Conservation (phyloP, 169 alveolate species). For the Cyclospora cayetanensis region DNA sequence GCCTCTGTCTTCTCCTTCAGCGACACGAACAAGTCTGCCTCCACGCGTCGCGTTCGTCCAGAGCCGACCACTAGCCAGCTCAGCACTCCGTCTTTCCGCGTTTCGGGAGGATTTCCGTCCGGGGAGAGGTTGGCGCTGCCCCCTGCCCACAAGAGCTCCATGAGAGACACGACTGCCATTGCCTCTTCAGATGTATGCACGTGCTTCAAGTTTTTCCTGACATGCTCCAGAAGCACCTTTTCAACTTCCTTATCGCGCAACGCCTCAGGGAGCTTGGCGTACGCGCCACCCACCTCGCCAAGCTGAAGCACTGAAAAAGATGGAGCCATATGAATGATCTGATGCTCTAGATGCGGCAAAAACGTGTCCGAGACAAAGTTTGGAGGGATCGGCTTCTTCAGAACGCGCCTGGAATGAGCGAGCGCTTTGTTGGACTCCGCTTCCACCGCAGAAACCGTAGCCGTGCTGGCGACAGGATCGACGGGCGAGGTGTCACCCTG, state of each 20-base stretch:
- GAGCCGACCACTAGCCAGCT: background rate
- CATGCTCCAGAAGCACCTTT: background rate
- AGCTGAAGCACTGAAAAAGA: background rate
- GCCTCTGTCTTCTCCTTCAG: background rate
- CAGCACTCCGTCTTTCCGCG: no score
- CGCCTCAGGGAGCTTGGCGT: background rate
- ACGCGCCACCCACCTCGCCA: constrained; percentile 9
- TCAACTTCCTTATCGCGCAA: constrained; percentile 6
- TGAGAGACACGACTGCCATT: background rate
- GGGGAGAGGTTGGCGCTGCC: background rate
- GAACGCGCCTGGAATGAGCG: no score
- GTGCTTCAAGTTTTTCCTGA: background rate
- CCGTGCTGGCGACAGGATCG: no score
- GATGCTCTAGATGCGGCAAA: constrained; percentile 3
- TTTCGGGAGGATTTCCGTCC: background rate
- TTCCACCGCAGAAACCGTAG: no score
- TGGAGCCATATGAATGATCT: constrained; percentile 21
- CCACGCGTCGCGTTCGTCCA: background rate
- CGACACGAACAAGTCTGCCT: background rate
- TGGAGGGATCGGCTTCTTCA: background rate
- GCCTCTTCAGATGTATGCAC: constrained; percentile 31
- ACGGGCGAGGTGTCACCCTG: no score
- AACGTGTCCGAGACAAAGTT: background rate
- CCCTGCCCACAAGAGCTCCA: background rate
- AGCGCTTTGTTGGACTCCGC: no score